Evolutionary conservation across 2,329 filamentous ascomycete genomes (phyloP).

Genomic region (Fusarium chuoi): DNA sequence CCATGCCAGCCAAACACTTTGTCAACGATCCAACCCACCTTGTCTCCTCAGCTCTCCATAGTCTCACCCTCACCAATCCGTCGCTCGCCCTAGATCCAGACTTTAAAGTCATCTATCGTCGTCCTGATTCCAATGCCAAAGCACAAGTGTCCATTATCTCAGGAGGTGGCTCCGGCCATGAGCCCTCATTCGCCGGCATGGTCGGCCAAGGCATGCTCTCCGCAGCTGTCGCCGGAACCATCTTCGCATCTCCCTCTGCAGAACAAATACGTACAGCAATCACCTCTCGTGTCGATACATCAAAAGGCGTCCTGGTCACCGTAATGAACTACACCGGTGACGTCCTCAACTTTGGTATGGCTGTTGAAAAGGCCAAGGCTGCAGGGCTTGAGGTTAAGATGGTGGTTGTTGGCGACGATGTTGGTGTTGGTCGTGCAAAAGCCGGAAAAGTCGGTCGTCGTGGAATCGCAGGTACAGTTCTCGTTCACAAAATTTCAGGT

Average conservation of each 20-base stretch:
- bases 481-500: conserved; percentile 91
- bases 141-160: conserved; percentile 83
- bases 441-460: conserved; percentile 92
- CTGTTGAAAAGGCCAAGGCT: conserved; percentile 89
- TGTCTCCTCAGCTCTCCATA: conserved; percentile 79
- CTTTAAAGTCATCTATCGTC: conserved; percentile 86
- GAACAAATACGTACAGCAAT: conserved; percentile 85
- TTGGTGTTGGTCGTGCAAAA: conserved; percentile 82
- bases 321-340: conserved; percentile 97
- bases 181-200: conserved; percentile 87
- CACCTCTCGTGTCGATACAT: conserved; percentile 74
- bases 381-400: conserved; percentile 83
- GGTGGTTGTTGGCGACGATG: conserved; percentile 92
- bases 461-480: conserved; percentile 89
- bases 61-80: conserved; percentile 85
- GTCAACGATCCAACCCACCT: conserved; percentile 84
- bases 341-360: conserved; percentile 92
- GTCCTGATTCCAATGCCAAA: conserved; percentile 60
- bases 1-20: conserved; percentile 81
- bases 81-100: conserved; percentile 79
- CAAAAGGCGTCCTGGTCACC: conserved; percentile 83
- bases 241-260: conserved; percentile 83
- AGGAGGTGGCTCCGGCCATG: conserved; percentile 90
- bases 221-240: conserved; percentile 85
- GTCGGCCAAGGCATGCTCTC: conserved; percentile 84